Base-by-base conservation (phyloP, 1,284 basidiomycete genomes). In the Rhodotorula sp. region DNA sequence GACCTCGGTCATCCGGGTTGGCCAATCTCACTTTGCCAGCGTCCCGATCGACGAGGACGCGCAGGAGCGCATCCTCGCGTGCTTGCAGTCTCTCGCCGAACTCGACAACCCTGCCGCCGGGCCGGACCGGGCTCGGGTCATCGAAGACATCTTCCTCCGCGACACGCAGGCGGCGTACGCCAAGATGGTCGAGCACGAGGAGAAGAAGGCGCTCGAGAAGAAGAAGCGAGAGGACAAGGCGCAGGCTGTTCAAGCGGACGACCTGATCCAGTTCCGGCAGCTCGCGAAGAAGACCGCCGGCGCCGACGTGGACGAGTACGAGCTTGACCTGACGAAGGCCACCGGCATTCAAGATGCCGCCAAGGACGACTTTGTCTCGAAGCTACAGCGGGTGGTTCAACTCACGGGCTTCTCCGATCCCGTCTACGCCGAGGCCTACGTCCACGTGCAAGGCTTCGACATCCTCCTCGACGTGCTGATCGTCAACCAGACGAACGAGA, bases 391-490 rank as follows among this genome's bases (percentile, higher is more conserved):
- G 55, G 96, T 99, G 73, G 90, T 95, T 17, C 95, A 99, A 80
- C 87, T 99, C 55, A 99, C 96, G 58, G 93, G 95, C 45, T 99
- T 99, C 85, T 98, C 95, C 33, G 96, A 99, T 80, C 93, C 95
- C 2, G 93, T 99, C 70, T 99, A 99, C 78, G 95, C 95, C 8
- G 96, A 99, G 81, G 95, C 95, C 2, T 95, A 95, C 77, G 95
- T 99, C 77, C 96, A 95, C 80, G 93, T 99, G 80, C 93, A 98
- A 77, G 94, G 95, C 64, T 99, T 99, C 80, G 96, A 99, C 81
- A 98, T 99, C 77, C 83, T 95, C 64, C 87, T 97, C 6, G 95
- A 99, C 78, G 93, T 99, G 26, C 86, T 99, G 7, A 87, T 99
- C 30, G 95, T 99, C 81, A 99, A 99, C 81, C 96, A 99, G 82